phyloP scores from a whole-genome alignment of 441 rosid genomes.

The Adansonia madagascariensis region DNA sequence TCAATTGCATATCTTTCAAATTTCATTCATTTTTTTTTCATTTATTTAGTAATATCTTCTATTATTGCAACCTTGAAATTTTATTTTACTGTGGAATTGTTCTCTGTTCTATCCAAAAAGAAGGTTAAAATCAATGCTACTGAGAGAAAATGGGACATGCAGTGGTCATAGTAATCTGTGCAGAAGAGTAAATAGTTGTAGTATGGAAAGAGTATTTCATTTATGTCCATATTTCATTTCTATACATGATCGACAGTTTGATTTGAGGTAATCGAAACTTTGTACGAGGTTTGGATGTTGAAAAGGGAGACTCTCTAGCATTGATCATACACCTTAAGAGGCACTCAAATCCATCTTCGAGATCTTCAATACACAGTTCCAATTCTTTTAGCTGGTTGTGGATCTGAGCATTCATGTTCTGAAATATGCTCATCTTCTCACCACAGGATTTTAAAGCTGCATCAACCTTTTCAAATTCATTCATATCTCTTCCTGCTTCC shows the following conservation, averaged over 20 bases:
- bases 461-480: conserved; percentile 37
- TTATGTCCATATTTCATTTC: background rate
- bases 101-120: background rate
- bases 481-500: conserved; percentile 20
- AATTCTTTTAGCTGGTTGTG: conserved; percentile 37
- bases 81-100: background rate
- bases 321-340: conserved; percentile 49
- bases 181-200: background rate
- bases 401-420: background rate
- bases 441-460: conserved; percentile 26
- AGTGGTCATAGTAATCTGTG: too few relatives aligned
- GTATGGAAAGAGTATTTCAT: background rate
- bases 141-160: background rate
- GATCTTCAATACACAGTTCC: conserved; percentile 45
- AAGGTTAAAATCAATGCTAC: background rate
- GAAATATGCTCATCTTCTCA: conserved; percentile 29
- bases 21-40: background rate
- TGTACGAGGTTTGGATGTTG: conserved; percentile 32
- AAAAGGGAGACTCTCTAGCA: conserved; percentile 53
- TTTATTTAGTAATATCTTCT: background rate
- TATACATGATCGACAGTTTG: background rate
- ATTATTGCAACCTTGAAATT: background rate
- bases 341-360: conserved; percentile 44
- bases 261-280: background rate
- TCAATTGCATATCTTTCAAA: background rate